These are phyloP conservation scores for Suillus bovinus DNA, from an alignment of 768 basidiomycete species.

Conservation along the genomic window DNA sequence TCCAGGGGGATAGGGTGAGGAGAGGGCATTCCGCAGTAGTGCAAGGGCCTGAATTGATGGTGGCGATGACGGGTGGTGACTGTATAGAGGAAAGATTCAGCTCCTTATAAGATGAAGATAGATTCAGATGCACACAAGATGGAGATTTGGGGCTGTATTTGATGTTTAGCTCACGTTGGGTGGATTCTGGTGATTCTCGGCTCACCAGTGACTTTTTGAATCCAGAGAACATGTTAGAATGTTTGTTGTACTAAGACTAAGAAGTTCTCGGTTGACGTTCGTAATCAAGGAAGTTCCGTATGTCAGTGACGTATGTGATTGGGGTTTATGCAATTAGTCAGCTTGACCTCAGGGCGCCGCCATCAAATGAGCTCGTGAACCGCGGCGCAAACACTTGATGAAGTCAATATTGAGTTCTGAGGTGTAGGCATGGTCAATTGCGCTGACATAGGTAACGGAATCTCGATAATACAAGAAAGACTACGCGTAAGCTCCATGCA, in stretches of 20 bases:
- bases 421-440: neutral
- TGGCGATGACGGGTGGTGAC: conserved; percentile 66
- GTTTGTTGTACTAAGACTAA: no score
- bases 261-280: neutral
- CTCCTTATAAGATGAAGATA: neutral
- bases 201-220: conserved; percentile 38
- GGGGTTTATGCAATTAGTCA: neutral
- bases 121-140: conserved; percentile 52
- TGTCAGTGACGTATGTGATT: neutral
- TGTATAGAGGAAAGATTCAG: conserved; percentile 25
- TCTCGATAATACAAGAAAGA: neutral
- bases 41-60: conserved; percentile 62
- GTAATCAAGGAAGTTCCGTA: neutral
- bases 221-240: conserved; percentile 36
- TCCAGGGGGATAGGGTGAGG: conserved; percentile 59
- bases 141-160: conserved; percentile 54
- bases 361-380: neutral
- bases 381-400: neutral
- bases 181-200: neutral
- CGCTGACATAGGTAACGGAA: neutral
- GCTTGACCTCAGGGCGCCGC: no score
- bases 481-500: neutral
- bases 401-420: neutral
- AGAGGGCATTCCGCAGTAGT: conserved; percentile 58
- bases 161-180: conserved; percentile 2